Base-by-base conservation (phyloP, 257 asterid species). In the Gentiana dahurica region DNA sequence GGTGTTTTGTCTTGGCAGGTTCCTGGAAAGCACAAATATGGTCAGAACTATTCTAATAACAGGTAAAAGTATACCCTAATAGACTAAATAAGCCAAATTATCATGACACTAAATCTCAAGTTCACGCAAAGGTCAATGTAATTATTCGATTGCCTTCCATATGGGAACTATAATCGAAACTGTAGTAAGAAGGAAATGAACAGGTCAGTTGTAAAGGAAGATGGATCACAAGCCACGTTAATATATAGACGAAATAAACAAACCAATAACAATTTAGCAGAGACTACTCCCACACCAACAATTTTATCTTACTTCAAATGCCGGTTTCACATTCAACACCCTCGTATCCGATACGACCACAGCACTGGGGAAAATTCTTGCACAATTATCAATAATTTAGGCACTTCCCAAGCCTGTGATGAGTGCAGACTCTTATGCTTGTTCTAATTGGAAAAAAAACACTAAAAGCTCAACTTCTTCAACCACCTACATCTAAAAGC, bases 1-100 rank as follows among this genome's bases (percentile, higher is more conserved):
- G 94, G 70, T 80, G 94, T 61, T 77, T 84, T 65, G 96, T 87
- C 79, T 78, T 84, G 64, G 73, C 83, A n/a, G 89, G 54, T 75
- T 87, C 96, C 96, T 88, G 86, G 57, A 47, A 60, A 68, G 68
- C 44, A 45, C 36, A 66, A 47, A 53, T 46, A 73, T 13, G 60
- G 61, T 55, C 46, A 43, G 13, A 36, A 15, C 46, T 32, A 15
- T 12, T 45, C 55, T 38, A 53, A 9, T 36, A 38, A 44, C 49
- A 34, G 36, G 32, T 34, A 1, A 33, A 33, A 12, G 4, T n/a
- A 36, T 15, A 7, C 24, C 8, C 46, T 41, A 10, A 41, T 10
- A 5, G 46, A 10, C 46, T 5, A 41, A 37, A 33, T 36, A 45
- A 36, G 53, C 6, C 53, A 44, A 15, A 4, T 8, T 36, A 41